Evolutionary conservation across 2,329 filamentous ascomycete species (phyloP), one percentile per base, ranked within the genome.

Genomic region (Neophaeococcomyces aloes): DNA sequence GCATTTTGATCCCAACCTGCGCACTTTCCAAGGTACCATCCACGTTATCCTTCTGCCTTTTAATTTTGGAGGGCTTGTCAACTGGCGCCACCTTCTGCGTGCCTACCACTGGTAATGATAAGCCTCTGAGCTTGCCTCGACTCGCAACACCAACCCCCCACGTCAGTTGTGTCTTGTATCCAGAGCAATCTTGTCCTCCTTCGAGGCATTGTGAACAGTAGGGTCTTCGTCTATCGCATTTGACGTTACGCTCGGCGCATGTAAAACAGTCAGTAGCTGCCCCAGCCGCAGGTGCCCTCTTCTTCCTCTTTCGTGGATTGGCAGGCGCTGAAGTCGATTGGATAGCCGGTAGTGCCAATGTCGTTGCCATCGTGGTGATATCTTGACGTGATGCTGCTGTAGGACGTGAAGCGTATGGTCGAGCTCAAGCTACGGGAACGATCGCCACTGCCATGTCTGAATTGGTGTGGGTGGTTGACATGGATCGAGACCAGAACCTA

Each of bases 81-180:
- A 42, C 31, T 25, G 33, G 21, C 10, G 49, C 38, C 8, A 48
- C 15, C 32, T 59, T 56, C 36, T 64, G 59, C 13, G 65, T 64
- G 42, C 70, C 71, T 30, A 70, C 68, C 40, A 81, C 66, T 7
- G 78, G 78, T 46, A 93, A 70, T 45, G 87, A 87, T 53, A 94
- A 71, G 30, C 89, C 89, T 50, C 89, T 78, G 50, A 95, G 78
- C 70, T 95, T 95, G 59, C 89, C 89, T 57, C 89, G 81, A 66
- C 87, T 94, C 42, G 89, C 89, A 47, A 96, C 89, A 38, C 89
- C 89, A 33, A 95, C 85, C 33, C 86, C 87, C 89, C 89, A 95
- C 34, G 88, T 95, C 65, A 96, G 73, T 55, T 89, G 87, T n/a
- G 88, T 95, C 68, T 93, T 93, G 72, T 96, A 96, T 47, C 89